Base-by-base conservation (phyloP, 371 early-diverging fungal genomes). In the Mucor sp. region DNA sequence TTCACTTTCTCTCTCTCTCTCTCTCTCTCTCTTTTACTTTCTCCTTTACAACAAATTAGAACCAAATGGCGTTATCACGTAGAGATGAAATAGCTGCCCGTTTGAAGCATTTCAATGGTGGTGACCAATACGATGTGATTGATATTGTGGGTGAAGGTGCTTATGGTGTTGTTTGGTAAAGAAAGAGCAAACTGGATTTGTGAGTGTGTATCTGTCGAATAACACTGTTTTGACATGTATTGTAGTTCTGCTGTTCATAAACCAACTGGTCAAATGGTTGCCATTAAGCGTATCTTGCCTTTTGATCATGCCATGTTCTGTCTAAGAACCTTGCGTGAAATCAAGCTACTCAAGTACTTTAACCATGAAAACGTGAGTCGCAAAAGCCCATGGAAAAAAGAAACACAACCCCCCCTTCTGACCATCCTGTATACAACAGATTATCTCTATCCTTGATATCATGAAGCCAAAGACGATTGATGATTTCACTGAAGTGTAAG, bases 221-320 rank as follows among this genome's bases (percentile, higher is more conserved):
- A 15, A 17, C 17, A 4, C 0, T 5, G 14, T 23, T 53, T 27
- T 53, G 53, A 53, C 53, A 53, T 50, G 35, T 23, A 14, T 25
- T 63, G 6, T 81, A 94, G 94, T 65, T 91, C 93, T 61, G 93
- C 94, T 50, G 85, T 90, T 56, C 90, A 95, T 77, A 88, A 88
- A 60, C 90, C 92, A 43, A 92, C 94, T 15, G 93, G 94, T 8
- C 93, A 94, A 77, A 91, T 90, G 69, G 95, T 97, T 1, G 97
- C 97, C 74, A 94, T 97, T 76, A 97, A 97, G 75, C 93, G 94
- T 80, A 93, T 95, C 50, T 89, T 90, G 15, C 93, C 94, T 6
- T 92, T 96, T 70, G 94, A 94, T 58, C 93, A 93, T 74, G 91
- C 91, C 75, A 93, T 96, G 82, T 91, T 95, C 66, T 93, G 94